A percentile compares a stretch with the other conserved stretches of the same genome.
Conservation (phyloP, 2,329 filamentous ascomycete genomes). For the Talaromyces piceae region DNA sequence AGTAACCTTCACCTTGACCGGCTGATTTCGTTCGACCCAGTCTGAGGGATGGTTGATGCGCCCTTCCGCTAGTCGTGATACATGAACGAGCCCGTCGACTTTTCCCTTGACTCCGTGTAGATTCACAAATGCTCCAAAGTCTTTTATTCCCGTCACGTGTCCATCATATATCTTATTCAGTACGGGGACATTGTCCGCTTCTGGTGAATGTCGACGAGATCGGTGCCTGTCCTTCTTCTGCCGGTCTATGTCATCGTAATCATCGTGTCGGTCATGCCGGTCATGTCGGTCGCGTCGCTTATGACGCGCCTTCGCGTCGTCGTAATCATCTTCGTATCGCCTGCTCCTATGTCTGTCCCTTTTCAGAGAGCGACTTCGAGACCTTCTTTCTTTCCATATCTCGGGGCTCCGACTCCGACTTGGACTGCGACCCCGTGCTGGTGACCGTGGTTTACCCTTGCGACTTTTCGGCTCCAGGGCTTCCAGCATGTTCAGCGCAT, state of each 20-base stretch:
- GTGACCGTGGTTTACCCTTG: slow-evolving; percentile 18
- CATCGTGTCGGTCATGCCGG: slow-evolving; percentile 32
- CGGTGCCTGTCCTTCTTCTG: slow-evolving; percentile 34
- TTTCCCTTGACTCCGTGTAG: slow-evolving; percentile 79
- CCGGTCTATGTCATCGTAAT: slow-evolving; percentile 33
- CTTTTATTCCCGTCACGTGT: slow-evolving; percentile 82
- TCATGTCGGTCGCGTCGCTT: slow-evolving; percentile 39
- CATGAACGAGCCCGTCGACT: slow-evolving; percentile 86
- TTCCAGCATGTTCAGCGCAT: slow-evolving; percentile 88
- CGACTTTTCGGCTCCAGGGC: slow-evolving; percentile 61
- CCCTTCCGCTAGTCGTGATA: slow-evolving; percentile 73
- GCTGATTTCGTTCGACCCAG: slow-evolving; percentile 68
- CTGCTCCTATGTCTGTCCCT: background rate
- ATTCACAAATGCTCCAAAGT: slow-evolving; percentile 94
- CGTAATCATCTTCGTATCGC: slow-evolving; percentile 30
- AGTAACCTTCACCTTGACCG: slow-evolving; percentile 86
- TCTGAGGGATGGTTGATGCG: slow-evolving; percentile 91
- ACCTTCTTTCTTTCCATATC: slow-evolving; percentile 38
- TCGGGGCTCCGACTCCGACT: slow-evolving; percentile 50
- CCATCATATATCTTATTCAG: slow-evolving; percentile 86
- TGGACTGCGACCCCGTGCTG: slow-evolving; percentile 26
- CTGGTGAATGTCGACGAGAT: slow-evolving; percentile 60
- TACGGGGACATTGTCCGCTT: slow-evolving; percentile 74
- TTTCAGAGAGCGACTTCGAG: slow-evolving; percentile 16
- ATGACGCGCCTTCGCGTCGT: slow-evolving; percentile 37